phyloP scores from a whole-genome alignment of 768 basidiomycete genomes.

The Sutorius australiensis region DNA sequence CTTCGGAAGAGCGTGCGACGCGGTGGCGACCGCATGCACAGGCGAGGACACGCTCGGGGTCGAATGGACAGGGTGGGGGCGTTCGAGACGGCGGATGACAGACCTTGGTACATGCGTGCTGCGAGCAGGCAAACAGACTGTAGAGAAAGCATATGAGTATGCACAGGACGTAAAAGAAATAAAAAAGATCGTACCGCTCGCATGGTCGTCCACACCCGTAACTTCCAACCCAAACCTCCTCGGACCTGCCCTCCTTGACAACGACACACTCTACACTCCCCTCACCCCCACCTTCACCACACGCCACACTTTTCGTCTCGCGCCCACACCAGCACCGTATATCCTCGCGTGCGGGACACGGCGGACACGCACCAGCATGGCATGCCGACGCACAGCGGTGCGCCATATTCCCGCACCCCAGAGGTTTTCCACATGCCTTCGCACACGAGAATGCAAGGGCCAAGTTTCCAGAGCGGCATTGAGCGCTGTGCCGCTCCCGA shows the following conservation, averaged over 20 bases:
- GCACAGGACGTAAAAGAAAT: neutral
- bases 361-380: conserved; percentile 71
- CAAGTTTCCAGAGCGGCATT: conserved; percentile 43
- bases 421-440: conserved; percentile 36
- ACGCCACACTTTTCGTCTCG: conserved; percentile 52
- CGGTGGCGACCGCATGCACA: conserved; percentile 78
- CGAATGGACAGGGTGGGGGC: conserved; percentile 65
- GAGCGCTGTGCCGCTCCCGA: conserved; percentile 37
- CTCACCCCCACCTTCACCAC: conserved; percentile 57
- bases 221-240: conserved; percentile 60
- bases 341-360: conserved; percentile 53
- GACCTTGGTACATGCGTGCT: conserved; percentile 65
- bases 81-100: conserved; percentile 73
- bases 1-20: conserved; percentile 36
- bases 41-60: conserved; percentile 60
- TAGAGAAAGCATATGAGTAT: neutral
- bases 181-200: conserved; percentile 40
- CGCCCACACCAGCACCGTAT: conserved; percentile 81
- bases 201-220: conserved; percentile 61
- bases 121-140: conserved; percentile 71
- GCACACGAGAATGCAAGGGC: conserved; percentile 34
- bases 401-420: conserved; percentile 60
- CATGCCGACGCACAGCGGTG: conserved; percentile 70
- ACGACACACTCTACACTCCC: conserved; percentile 32
- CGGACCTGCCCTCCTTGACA: conserved; percentile 30